These are phyloP conservation scores for Yamadazyma ubonensis DNA, from an alignment of 805 yeast genomes.

Conservation along the genomic window DNA sequence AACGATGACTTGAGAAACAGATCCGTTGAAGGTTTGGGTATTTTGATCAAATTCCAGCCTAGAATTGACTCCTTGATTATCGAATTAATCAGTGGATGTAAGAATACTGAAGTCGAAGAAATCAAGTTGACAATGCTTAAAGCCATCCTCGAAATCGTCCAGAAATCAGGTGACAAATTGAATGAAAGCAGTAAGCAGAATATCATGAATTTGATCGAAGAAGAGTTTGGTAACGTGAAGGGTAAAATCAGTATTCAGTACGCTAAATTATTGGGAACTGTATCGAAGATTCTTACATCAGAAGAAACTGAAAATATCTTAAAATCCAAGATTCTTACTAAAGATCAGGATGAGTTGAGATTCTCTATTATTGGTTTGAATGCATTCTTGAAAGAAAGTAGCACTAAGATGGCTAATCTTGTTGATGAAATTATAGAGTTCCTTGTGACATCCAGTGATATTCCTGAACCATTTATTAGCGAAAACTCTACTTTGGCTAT, in stretches of 20 bases:
- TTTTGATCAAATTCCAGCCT: constrained; percentile 84
- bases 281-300: constrained; percentile 61
- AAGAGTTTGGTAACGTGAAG: constrained; percentile 52
- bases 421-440: constrained; percentile 49
- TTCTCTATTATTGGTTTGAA: constrained; percentile 73
- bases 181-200: constrained; percentile 68
- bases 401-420: constrained; percentile 57
- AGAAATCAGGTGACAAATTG: constrained; percentile 75
- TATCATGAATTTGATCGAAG: constrained; percentile 72
- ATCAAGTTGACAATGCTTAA: constrained; percentile 83
- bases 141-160: constrained; percentile 79
- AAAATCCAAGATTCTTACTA: constrained; percentile 55
- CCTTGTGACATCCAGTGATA: constrained; percentile 43
- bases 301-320: constrained; percentile 66
- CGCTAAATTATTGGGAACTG: constrained; percentile 75
- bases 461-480: constrained; percentile 51
- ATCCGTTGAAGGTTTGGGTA: constrained; percentile 88
- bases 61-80: constrained; percentile 90
- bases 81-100: constrained; percentile 78
- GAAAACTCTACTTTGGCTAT: constrained; percentile 78
- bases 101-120: constrained; percentile 59
- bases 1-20: constrained; percentile 73
- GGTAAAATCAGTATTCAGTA: constrained; percentile 71
- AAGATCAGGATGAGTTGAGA: constrained; percentile 41
- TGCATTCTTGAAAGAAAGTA: constrained; percentile 77